phyloP scores from a whole-genome alignment of 2,329 filamentous ascomycete species.

The Ilyonectria sp. region DNA sequence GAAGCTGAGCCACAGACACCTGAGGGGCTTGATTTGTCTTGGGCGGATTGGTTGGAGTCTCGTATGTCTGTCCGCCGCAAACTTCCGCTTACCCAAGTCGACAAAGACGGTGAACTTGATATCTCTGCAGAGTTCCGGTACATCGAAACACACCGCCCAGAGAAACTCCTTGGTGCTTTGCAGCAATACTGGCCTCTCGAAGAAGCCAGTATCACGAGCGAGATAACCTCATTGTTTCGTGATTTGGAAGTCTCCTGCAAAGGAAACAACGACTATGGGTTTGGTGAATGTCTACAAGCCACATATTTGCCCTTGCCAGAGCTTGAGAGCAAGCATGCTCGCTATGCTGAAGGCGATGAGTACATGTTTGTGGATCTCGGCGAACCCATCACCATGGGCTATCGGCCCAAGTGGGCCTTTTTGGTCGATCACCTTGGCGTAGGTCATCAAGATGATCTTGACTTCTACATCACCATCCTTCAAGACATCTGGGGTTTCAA shows the following conservation, averaged over 20 bases:
- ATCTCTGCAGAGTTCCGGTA: conserved; percentile 30
- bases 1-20: conserved; percentile 24
- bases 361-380: conserved; percentile 37
- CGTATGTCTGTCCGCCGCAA: conserved; percentile 24
- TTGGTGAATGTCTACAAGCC: neutral
- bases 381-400: conserved; percentile 29
- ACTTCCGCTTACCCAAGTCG: conserved; percentile 8
- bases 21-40: conserved; percentile 10
- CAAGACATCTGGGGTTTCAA: conserved; percentile 24
- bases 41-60: conserved; percentile 36
- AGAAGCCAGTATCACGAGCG: neutral
- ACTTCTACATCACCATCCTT: conserved; percentile 38
- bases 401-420: conserved; percentile 38
- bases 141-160: conserved; percentile 22
- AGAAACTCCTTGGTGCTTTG: conserved; percentile 24
- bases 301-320: conserved; percentile 40
- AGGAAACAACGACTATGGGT: conserved; percentile 3
- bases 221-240: conserved; percentile 25
- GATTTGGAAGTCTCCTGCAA: conserved; percentile 33
- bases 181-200: conserved; percentile 30
- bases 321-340: conserved; percentile 34
- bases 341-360: conserved; percentile 33
- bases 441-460: conserved; percentile 35
- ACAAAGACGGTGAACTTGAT: neutral
- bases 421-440: conserved; percentile 38